These are phyloP conservation scores for Debaryomycetaceae sp. DNA, from an alignment of 1,139 yeast species.

Conservation along the genomic window DNA sequence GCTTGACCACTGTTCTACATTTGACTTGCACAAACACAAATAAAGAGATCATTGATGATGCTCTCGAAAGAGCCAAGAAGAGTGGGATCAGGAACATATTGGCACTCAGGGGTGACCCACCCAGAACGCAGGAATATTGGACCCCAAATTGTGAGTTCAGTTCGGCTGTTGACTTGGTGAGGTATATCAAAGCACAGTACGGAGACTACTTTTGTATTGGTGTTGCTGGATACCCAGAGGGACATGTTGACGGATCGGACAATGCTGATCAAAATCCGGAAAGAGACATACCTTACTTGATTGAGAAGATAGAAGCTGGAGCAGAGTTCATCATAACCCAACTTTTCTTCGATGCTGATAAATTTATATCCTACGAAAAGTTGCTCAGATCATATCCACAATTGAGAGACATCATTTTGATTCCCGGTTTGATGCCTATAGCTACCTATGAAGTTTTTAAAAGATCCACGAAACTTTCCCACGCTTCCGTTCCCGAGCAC, in stretches of 20 bases:
- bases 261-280: conserved; percentile 55
- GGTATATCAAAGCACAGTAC: conserved; percentile 62
- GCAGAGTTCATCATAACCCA: conserved; percentile 93
- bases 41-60: conserved; percentile 69
- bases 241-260: conserved; percentile 84
- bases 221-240: conserved; percentile 95
- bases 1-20: conserved; percentile 86
- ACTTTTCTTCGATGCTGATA: conserved; percentile 63
- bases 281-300: conserved; percentile 59
- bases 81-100: conserved; percentile 81
- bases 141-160: conserved; percentile 56
- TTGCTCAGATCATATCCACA: conserved; percentile 32
- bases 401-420: conserved; percentile 49
- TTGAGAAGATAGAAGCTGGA: conserved; percentile 89
- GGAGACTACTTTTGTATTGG: conserved; percentile 83
- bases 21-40: conserved; percentile 95
- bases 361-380: conserved; percentile 37
- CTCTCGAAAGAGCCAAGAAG: conserved; percentile 66
- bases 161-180: conserved; percentile 80
- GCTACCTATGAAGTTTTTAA: conserved; percentile 82
- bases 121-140: conserved; percentile 73
- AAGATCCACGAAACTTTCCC: conserved; percentile 86
- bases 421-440: conserved; percentile 97
- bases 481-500: conserved; percentile 72
- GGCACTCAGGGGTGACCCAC: conserved; percentile 88